phyloP scores from a whole-genome alignment of 2,329 filamentous ascomycete genomes.

The Beauveria asiatica region DNA sequence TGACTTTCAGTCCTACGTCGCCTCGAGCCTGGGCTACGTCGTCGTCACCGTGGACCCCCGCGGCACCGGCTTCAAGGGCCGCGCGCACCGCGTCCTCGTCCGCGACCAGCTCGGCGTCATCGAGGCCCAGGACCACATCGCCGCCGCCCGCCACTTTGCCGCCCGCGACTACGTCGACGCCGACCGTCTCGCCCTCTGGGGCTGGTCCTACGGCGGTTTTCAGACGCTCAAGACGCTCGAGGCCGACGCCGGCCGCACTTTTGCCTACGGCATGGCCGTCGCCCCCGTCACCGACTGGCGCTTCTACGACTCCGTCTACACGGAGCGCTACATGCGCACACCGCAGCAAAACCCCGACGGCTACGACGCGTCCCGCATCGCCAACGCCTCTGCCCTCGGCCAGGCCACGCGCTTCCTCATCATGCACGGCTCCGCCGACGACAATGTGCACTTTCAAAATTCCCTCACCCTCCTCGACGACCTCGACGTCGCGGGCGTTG shows the following conservation, averaged over 20 bases:
- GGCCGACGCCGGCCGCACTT: slow-evolving; percentile 78
- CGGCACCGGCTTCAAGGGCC: slow-evolving; percentile 84
- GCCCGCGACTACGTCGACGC: slow-evolving; percentile 75
- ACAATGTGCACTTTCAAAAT: slow-evolving; percentile 97
- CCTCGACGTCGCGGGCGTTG: slow-evolving; percentile 68
- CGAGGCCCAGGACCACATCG: slow-evolving; percentile 87
- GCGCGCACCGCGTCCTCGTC: slow-evolving; percentile 71
- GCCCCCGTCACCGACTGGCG: slow-evolving; percentile 98
- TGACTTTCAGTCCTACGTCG: slow-evolving; percentile 86
- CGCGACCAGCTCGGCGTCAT: slow-evolving; percentile 76
- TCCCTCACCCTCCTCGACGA: slow-evolving; percentile 80
- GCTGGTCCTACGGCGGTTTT: slow-evolving; percentile 96
- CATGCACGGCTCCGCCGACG: slow-evolving; percentile 94
- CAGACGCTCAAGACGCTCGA: slow-evolving; percentile 92
- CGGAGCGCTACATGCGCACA: slow-evolving; percentile 94
- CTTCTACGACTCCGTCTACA: slow-evolving; percentile 91
- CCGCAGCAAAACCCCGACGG: slow-evolving; percentile 73
- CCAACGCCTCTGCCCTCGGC: slow-evolving; percentile 62
- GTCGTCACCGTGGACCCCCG: slow-evolving; percentile 92
- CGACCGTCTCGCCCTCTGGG: slow-evolving; percentile 85
- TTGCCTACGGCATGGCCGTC: slow-evolving; percentile 95
- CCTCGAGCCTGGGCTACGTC: slow-evolving; percentile 78
- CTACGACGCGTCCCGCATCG: slow-evolving; percentile 68
- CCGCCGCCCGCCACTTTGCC: slow-evolving; percentile 76
- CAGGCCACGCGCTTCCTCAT: slow-evolving; percentile 80